Percentiles rank a stretch among this genome's conserved stretches.
These are phyloP conservation scores for Boletus pseudopeckii DNA, from an alignment of 768 basidiomycete genomes.

Conservation along the genomic window DNA sequence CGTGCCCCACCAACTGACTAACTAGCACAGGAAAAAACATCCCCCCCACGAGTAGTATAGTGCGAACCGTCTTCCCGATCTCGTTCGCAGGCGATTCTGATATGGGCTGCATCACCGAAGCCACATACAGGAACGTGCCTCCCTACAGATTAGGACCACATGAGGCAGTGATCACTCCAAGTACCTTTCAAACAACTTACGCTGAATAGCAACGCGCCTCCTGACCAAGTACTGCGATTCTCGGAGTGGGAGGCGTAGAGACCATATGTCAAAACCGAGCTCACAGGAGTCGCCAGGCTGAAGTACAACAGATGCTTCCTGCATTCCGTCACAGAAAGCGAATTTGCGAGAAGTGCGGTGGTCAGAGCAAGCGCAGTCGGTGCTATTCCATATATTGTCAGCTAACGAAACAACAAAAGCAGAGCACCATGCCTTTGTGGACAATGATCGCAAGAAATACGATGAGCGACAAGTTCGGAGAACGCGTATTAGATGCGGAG, in stretches of 20 bases:
- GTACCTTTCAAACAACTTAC: constrained; percentile 42
- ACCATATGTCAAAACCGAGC: constrained; percentile 73
- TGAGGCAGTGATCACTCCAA: not conserved
- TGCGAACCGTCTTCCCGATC: constrained; percentile 43
- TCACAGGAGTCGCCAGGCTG: constrained; percentile 78
- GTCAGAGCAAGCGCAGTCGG: constrained; percentile 90
- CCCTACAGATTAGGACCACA: constrained; percentile 46
- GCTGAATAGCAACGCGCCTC: constrained; percentile 77
- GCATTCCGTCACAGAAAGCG: constrained; percentile 66
- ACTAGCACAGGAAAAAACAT: constrained; percentile 70
- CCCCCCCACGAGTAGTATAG: constrained; percentile 56
- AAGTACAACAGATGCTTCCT: constrained; percentile 75
- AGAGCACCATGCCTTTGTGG: constrained; percentile 69
- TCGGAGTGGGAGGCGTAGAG: constrained; percentile 50
- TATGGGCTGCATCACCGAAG: constrained; percentile 81
- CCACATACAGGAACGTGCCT: constrained; percentile 93
- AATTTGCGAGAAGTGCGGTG: constrained; percentile 74
- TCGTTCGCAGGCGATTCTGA: constrained; percentile 42
- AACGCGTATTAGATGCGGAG: constrained; percentile 46
- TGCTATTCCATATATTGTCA: constrained; percentile 44
- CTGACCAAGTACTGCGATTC: constrained; percentile 54
- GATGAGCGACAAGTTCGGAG: constrained; percentile 63
- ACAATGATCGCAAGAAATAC: constrained; percentile 89
- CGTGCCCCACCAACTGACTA: constrained; percentile 59
- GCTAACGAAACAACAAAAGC: not conserved